A percentile compares a stretch with the other conserved stretches of the same genome.
Conservation (phyloP, 495 filamentous ascomycete genomes). For the Thozetella sp. region DNA sequence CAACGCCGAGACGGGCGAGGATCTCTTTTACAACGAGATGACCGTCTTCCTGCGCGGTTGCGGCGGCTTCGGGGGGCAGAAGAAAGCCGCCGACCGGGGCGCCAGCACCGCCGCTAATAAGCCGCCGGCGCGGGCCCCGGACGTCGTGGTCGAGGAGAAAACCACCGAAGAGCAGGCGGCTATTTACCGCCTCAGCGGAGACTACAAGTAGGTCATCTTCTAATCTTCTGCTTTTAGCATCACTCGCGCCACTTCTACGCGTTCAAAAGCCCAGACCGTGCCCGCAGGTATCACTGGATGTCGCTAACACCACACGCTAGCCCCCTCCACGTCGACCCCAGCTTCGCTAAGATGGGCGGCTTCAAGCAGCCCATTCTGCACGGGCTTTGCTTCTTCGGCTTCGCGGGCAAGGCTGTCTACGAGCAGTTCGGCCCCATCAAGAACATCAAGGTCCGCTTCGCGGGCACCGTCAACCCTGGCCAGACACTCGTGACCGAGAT, state of each 20-base stretch:
- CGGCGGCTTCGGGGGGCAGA: constrained; percentile 87
- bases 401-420: constrained; percentile 88
- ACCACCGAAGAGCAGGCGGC: constrained; percentile 94
- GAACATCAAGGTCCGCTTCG: constrained; percentile 97
- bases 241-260: too few species aligned
- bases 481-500: constrained; percentile 96
- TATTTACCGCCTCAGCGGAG: constrained; percentile 91
- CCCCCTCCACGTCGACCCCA: constrained; percentile 93
- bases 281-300: constrained; percentile 6
- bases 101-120: constrained; percentile 77
- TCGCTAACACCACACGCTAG: constrained; percentile 49
- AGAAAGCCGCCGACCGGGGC: constrained; percentile 78
- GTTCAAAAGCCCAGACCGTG: not conserved
- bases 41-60: constrained; percentile 90
- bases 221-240: not conserved
- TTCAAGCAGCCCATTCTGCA: constrained; percentile 96
- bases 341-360: constrained; percentile 91
- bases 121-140: constrained; percentile 74
- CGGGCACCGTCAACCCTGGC: constrained; percentile 87
- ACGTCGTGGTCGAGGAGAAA: constrained; percentile 83
- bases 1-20: constrained; percentile 81
- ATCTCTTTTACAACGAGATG: constrained; percentile 95
- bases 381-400: constrained; percentile 93
- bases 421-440: constrained; percentile 80
- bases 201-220: constrained; percentile 56